These are phyloP conservation scores for Symmetrospora coprosmae DNA, from an alignment of 768 basidiomycete species.

Conservation along the genomic window DNA sequence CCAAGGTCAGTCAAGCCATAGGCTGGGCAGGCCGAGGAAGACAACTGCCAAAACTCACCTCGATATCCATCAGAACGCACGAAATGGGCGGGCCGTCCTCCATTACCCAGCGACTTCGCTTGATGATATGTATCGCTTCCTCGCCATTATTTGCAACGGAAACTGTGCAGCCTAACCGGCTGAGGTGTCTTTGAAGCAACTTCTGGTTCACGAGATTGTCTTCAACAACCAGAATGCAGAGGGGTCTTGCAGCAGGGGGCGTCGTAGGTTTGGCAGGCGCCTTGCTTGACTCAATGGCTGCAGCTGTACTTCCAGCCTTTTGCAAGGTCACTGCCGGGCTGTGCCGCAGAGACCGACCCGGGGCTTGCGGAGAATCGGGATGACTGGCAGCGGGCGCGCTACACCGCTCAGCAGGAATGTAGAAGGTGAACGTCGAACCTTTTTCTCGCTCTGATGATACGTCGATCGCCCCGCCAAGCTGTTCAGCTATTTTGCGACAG, in stretches of 20 bases:
- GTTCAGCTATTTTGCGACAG: conserved; percentile 11
- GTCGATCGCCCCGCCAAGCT: conserved; percentile 15
- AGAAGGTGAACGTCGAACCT: conserved; percentile 19
- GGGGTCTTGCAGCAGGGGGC: neutral
- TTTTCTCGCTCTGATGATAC: neutral
- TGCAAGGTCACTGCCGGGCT: too few species aligned
- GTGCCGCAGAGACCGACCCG: too few species aligned
- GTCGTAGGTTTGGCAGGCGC: neutral
- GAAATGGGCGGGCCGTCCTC: neutral
- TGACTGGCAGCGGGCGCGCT: neutral
- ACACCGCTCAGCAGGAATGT: neutral
- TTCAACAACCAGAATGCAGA: conserved; percentile 15
- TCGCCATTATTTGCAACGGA: conserved; percentile 12
- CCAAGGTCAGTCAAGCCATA: neutral
- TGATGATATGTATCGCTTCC: conserved; percentile 16
- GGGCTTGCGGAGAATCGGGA: neutral
- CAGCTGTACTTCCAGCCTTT: too few species aligned
- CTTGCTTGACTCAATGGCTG: too few species aligned
- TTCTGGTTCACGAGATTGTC: conserved; percentile 23
- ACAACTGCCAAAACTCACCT: neutral
- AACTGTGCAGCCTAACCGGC: neutral
- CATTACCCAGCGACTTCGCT: conserved; percentile 10
- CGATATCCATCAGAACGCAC: conserved; percentile 23
- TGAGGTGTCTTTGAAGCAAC: conserved; percentile 10
- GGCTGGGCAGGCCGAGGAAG: too few species aligned